Conservation (phyloP, 768 basidiomycete species). For the Russula compacta region DNA sequence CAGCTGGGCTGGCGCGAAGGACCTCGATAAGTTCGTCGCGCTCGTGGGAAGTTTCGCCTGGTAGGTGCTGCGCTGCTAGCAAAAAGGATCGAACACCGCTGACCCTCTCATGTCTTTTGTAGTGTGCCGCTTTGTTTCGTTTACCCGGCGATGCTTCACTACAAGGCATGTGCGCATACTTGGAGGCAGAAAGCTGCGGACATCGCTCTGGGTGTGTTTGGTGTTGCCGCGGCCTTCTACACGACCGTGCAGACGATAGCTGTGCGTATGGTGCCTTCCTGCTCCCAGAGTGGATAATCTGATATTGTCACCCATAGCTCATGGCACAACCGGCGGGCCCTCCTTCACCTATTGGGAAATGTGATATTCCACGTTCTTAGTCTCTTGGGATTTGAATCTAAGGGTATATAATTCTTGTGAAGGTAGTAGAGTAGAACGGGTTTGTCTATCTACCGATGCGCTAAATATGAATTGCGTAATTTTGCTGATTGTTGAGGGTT, state of each 20-base stretch:
- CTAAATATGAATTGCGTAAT: not conserved
- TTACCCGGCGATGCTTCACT: slow-evolving; percentile 90
- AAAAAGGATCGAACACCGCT: not conserved
- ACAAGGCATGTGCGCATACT: slow-evolving; percentile 75
- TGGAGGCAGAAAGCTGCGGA: slow-evolving; percentile 57
- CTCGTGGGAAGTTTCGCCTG: slow-evolving; percentile 92
- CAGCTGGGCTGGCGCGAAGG: slow-evolving; percentile 73
- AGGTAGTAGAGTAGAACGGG: not conserved
- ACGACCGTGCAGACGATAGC: slow-evolving; percentile 73
- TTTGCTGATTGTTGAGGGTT: not conserved
- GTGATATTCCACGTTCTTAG: not conserved
- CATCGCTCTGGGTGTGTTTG: slow-evolving; percentile 68
- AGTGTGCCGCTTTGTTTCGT: slow-evolving; percentile 92
- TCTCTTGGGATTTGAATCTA: not conserved
- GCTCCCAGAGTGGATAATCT: not conserved
- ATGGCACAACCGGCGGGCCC: slow-evolving; percentile 11
- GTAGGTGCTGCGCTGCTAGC: slow-evolving; percentile 36
- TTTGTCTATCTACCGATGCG: not conserved
- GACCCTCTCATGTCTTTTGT: not conserved
- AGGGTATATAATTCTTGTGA: not conserved
- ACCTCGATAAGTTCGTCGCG: slow-evolving; percentile 93
- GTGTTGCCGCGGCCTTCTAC: slow-evolving; percentile 59
- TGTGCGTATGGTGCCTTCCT: slow-evolving; percentile 31
- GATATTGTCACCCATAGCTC: slow-evolving; percentile 3
- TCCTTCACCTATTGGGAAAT: slow-evolving; percentile 12